Evolutionary conservation across 2,329 filamentous ascomycete genomes (phyloP).

Genomic region (Alternaria sp.): DNA sequence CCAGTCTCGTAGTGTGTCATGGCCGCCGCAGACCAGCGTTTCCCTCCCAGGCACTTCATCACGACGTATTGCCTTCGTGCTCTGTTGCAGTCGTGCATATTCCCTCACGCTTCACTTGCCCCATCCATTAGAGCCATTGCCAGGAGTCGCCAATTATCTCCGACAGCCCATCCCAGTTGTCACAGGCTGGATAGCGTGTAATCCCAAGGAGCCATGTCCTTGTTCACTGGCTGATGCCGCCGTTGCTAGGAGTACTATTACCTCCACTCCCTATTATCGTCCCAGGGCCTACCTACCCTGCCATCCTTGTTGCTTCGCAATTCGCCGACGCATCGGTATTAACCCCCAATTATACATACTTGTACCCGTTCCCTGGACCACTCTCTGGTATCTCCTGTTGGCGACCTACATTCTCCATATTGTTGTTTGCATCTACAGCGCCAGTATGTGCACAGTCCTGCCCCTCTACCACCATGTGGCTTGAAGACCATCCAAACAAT

Average conservation of each 20-base stretch:
- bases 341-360: conserved; percentile 29
- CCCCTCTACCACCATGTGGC: conserved; percentile 15
- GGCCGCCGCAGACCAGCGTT: conserved; percentile 38
- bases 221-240: conserved; percentile 44
- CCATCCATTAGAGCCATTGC: conserved; percentile 25
- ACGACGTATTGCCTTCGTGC: conserved; percentile 29
- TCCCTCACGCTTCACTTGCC: conserved; percentile 38
- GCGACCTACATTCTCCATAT: conserved; percentile 24
- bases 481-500: conserved; percentile 14
- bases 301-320: conserved; percentile 37
- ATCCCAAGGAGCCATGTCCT: conserved; percentile 34
- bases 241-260: conserved; percentile 28
- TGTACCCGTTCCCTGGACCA: conserved; percentile 30
- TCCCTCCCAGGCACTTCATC: conserved; percentile 33
- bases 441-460: conserved; percentile 27
- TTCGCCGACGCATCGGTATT: conserved; percentile 38
- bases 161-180: conserved; percentile 30
- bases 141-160: conserved; percentile 34
- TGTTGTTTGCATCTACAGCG: conserved; percentile 22
- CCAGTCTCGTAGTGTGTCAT: conserved; percentile 42
- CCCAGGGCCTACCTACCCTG: conserved; percentile 36
- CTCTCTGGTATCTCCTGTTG: conserved; percentile 29
- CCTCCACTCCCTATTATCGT: conserved; percentile 38
- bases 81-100: conserved; percentile 40
- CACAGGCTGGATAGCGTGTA: conserved; percentile 34